Evolutionary conservation across 805 yeast genomes (phyloP), one percentile per base, ranked within the genome.

Genomic region (Candida yuanshanica): DNA sequence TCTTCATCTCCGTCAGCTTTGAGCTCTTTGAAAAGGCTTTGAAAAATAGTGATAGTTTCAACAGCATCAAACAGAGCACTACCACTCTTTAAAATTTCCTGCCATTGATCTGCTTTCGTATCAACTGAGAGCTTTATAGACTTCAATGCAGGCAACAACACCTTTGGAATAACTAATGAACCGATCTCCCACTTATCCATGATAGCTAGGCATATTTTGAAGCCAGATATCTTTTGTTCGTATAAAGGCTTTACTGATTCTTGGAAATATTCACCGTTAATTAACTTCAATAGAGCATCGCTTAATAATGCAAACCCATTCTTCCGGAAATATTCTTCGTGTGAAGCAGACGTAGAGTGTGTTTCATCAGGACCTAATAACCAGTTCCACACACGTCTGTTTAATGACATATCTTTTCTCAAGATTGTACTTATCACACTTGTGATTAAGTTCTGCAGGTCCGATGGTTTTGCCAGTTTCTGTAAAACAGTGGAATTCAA

Each of bases 181-280:
- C 96, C 95, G 33, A 93, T 80, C 60, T 93, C 99, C 98, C 98
- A 93, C 46, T 88, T 77, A 56, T 93, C 98, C 80, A 90, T 76
- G 4, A 90, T 69, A 1, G 93, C 77, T 4, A 81, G 64, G 2
- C 87, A 72, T 6, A 91, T 80, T 37, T 72, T 76, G 52, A 79
- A 79, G 0, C 84, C 79, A 18, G 69, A 73, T 2, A 76, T 63
- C 22, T 65, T 65, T 41, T 60, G 70, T 13, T 48, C 61, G 27
- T 48, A 52, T 7, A 47, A 39, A 1, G 62, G 46, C 5, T 46
- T 48, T 12, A 37, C 23, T 5, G 17, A 35, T 4, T 33, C 33
- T 1, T 54, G 44, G 18, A 50, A 35, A 23, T 53, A 46, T 7
- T 52, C 40, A 39, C 71, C 64, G 35, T 56, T 45, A 2, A 83